phyloP scores from a whole-genome alignment of 2,329 filamentous ascomycete genomes.

The Aquanectria penicillioides region DNA sequence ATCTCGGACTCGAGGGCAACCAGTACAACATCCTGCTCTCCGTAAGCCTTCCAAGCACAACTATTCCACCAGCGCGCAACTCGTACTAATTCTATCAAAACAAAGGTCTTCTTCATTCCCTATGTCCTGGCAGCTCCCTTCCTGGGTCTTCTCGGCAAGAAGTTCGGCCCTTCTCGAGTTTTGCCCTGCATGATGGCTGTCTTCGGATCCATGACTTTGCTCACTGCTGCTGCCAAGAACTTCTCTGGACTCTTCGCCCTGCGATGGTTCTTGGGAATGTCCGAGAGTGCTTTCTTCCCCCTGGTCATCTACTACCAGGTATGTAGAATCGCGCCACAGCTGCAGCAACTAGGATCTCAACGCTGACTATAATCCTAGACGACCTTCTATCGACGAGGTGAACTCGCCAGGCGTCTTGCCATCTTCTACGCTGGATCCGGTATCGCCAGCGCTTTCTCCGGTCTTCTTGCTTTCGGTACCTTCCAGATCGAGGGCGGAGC shows the following conservation, averaged over 20 bases:
- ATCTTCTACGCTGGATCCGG: constrained; percentile 81
- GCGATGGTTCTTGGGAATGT: constrained; percentile 62
- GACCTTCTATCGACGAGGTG: constrained; percentile 60
- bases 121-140: constrained; percentile 76
- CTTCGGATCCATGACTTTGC: constrained; percentile 75
- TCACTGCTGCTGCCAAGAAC: constrained; percentile 61
- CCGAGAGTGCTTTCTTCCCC: constrained; percentile 65
- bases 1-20: constrained; percentile 12
- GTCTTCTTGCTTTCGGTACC: constrained; percentile 58
- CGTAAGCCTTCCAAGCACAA: constrained; percentile 6
- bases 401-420: constrained; percentile 59
- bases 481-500: constrained; percentile 57
- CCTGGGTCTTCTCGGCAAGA: constrained; percentile 72
- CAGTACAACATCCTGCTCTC: constrained; percentile 25
- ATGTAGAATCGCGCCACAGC: not conserved
- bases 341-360: not conserved
- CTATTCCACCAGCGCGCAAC: too few species aligned
- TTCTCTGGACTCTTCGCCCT: constrained; percentile 62
- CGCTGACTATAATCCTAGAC: constrained; percentile 43
- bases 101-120: constrained; percentile 74
- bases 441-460: constrained; percentile 71
- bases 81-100: not conserved
- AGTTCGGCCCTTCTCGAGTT: constrained; percentile 72
- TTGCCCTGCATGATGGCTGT: constrained; percentile 77
- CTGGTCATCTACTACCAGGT: constrained; percentile 60